Conservation (phyloP, 805 yeast genomes). For the Spathaspora passalidarum region DNA sequence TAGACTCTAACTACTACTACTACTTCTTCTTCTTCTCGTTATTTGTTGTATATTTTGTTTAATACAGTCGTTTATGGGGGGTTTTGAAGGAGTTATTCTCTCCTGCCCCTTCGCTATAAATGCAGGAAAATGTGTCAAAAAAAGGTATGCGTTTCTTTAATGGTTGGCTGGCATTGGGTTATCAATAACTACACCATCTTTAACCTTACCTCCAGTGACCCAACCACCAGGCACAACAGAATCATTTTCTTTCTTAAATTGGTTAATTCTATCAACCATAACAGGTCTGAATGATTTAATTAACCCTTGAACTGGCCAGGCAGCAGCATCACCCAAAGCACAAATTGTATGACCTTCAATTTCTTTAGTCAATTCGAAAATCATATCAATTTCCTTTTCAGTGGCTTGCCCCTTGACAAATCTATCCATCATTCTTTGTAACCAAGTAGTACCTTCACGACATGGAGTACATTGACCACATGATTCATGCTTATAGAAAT, state of each 20-base stretch:
- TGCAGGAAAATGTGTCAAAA: too few species aligned
- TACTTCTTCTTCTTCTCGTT: neutral
- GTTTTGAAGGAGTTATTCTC: neutral
- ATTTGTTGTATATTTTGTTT: neutral
- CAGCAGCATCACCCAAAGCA: constrained; percentile 90
- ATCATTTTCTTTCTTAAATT: constrained; percentile 51
- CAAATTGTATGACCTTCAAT: constrained; percentile 91
- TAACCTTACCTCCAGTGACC: constrained; percentile 57
- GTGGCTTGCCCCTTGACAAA: constrained; percentile 76
- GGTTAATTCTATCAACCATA: constrained; percentile 70
- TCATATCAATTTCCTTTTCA: constrained; percentile 79
- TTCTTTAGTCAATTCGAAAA: constrained; percentile 79
- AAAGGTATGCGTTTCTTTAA: constrained; percentile 13
- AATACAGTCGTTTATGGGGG: neutral
- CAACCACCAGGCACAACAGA: constrained; percentile 72
- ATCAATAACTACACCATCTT: constrained; percentile 63
- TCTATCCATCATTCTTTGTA: constrained; percentile 80
- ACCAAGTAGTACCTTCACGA: constrained; percentile 90
- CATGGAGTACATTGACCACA: constrained; percentile 96
- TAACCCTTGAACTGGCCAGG: constrained; percentile 91
- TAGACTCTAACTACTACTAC: neutral
- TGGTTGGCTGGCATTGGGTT: constrained; percentile 51
- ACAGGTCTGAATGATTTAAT: constrained; percentile 82
- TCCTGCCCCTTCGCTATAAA: neutral
- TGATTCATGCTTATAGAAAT: constrained; percentile 87